These are phyloP conservation scores for Saturnispora halmiae DNA, from an alignment of 805 yeast genomes.

Conservation along the genomic window DNA sequence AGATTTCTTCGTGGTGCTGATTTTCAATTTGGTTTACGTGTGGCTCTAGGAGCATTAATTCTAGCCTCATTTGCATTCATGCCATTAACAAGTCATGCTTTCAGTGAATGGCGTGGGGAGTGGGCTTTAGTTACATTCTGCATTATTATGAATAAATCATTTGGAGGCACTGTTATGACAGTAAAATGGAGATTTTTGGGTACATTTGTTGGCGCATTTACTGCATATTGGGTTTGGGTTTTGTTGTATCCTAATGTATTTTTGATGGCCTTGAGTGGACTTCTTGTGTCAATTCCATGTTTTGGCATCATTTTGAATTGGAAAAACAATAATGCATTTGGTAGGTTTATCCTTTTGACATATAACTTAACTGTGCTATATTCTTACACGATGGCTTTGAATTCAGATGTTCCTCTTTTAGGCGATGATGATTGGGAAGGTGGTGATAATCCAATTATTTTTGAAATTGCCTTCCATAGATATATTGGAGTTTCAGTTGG, in stretches of 20 bases:
- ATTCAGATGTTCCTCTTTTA: conserved; percentile 22
- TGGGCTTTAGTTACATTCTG: conserved; percentile 80
- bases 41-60: conserved; percentile 65
- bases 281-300: conserved; percentile 39
- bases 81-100: conserved; percentile 43
- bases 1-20: conserved; percentile 53
- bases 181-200: conserved; percentile 68
- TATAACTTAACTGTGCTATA: conserved; percentile 73
- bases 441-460: conserved; percentile 57
- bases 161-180: conserved; percentile 79
- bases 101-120: conserved; percentile 65
- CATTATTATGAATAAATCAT: conserved; percentile 74
- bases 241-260: conserved; percentile 46
- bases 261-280: conserved; percentile 42
- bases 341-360: conserved; percentile 62
- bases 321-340: conserved; percentile 55
- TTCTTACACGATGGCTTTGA: conserved; percentile 51
- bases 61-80: conserved; percentile 61
- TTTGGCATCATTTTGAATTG: conserved; percentile 56
- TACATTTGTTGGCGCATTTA: conserved; percentile 59
- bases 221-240: conserved; percentile 54
- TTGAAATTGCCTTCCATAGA: conserved; percentile 71
- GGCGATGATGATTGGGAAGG: conserved; percentile 51
- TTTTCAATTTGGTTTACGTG: conserved; percentile 70
- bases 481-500: conserved; percentile 66